phyloP scores from a whole-genome alignment of 306 rosid species.

The Pterocarpus santalinus region DNA sequence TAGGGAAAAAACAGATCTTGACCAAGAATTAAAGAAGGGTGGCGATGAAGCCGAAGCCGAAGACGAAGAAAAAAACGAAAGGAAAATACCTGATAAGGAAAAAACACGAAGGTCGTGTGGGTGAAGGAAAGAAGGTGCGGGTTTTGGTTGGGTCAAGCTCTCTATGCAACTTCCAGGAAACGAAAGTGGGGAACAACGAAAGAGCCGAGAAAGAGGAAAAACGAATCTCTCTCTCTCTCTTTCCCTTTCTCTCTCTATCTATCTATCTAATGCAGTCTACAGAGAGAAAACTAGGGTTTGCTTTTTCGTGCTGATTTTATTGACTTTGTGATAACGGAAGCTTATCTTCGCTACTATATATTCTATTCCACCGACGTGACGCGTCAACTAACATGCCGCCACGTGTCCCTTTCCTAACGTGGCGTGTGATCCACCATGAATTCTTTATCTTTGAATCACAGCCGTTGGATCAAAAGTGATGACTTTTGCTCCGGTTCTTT shows the following conservation, averaged over 20 bases:
- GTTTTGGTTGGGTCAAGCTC: slow-evolving; percentile 43
- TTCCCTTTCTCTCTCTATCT: not conserved
- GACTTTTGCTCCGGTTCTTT: slow-evolving; percentile 15
- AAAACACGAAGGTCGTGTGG: not conserved
- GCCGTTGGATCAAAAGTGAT: slow-evolving; percentile 16
- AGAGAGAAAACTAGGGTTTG: slow-evolving; percentile 55
- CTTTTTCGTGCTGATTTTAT: slow-evolving; percentile 38
- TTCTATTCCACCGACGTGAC: slow-evolving; percentile 54
- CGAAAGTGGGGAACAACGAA: slow-evolving; percentile 42
- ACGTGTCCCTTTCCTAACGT: slow-evolving; percentile 6
- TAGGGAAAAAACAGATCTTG: slow-evolving; percentile 23
- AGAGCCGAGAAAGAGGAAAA: slow-evolving; percentile 51
- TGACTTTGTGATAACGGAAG: slow-evolving; percentile 36
- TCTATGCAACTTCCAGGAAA: slow-evolving; percentile 54
- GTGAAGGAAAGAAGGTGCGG: not conserved
- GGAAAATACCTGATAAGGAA: slow-evolving; percentile 46
- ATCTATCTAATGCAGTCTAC: not conserved
- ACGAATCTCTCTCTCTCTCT: slow-evolving; percentile 45
- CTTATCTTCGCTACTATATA: slow-evolving; percentile 36
- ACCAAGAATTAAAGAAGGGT: not conserved
- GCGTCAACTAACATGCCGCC: slow-evolving; percentile 27
- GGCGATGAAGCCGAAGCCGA: not conserved
- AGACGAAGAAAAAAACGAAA: no score
- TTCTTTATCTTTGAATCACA: not conserved
- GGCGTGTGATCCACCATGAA: not conserved